Conservation (phyloP, 768 basidiomycete genomes). For the Boletus pseudopeckii region DNA sequence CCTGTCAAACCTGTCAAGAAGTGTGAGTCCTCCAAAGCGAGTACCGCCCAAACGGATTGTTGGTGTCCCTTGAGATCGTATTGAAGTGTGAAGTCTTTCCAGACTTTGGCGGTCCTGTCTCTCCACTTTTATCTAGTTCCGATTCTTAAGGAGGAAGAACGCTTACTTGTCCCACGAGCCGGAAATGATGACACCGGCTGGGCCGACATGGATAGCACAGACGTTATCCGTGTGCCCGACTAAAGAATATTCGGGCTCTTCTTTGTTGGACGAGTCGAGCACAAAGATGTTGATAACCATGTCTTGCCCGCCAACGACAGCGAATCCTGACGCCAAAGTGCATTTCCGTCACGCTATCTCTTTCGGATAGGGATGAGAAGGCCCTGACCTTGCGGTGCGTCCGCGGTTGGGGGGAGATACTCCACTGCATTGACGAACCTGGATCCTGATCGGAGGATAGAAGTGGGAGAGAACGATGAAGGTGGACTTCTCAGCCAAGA, state of each 20-base stretch:
- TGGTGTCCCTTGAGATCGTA: constrained; percentile 82
- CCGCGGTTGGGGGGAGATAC: constrained; percentile 65
- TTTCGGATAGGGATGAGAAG: background rate
- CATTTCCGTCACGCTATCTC: background rate
- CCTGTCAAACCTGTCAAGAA: constrained; percentile 72
- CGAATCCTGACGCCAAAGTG: constrained; percentile 56
- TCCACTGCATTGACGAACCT: constrained; percentile 81
- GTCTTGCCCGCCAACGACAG: constrained; percentile 87
- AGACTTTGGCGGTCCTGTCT: constrained; percentile 87
- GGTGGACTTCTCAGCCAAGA: constrained; percentile 65
- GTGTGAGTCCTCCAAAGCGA: constrained; percentile 71
- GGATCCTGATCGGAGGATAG: constrained; percentile 60
- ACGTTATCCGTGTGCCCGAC: constrained; percentile 90
- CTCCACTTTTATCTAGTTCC: background rate
- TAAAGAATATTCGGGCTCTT: constrained; percentile 78
- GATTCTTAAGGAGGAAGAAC: background rate
- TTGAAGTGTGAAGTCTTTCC: constrained; percentile 71
- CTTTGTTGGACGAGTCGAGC: constrained; percentile 48
- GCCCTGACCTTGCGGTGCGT: constrained; percentile 65
- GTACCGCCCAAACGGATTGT: constrained; percentile 92
- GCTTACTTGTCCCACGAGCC: constrained; percentile 96
- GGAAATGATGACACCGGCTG: constrained; percentile 76
- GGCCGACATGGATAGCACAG: constrained; percentile 73
- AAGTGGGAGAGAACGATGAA: constrained; percentile 50
- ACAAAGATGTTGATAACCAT: constrained; percentile 82